Evolutionary conservation across 306 rosid genomes (phyloP).

Genomic region (Betula pendula): DNA sequence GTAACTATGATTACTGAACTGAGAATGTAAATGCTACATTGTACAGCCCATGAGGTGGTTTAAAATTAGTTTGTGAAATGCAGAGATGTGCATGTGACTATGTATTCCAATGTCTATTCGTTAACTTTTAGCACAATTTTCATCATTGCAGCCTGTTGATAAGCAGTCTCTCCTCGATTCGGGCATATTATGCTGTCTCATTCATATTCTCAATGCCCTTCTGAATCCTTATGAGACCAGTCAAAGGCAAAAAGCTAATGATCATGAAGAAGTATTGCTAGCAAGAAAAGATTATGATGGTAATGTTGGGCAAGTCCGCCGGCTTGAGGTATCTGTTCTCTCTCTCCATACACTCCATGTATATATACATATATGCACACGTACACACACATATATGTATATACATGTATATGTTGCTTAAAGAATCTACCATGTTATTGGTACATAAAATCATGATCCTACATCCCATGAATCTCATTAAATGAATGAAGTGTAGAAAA

Average conservation of each 20-base stretch:
- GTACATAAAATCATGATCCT: background rate
- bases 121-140: background rate
- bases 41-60: background rate
- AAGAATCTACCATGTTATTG: background rate
- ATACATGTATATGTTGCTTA: background rate
- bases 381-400: background rate
- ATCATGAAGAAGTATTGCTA: conserved; percentile 41
- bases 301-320: conserved; percentile 55
- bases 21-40: background rate
- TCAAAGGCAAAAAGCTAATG: conserved; percentile 45
- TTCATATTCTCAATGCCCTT: conserved; percentile 82
- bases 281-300: conserved; percentile 43
- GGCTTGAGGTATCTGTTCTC: conserved; percentile 73
- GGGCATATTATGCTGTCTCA: conserved; percentile 98
- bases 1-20: background rate
- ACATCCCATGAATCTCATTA: background rate
- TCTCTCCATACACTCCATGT: background rate
- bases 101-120: background rate
- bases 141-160: conserved; percentile 78
- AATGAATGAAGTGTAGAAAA: background rate
- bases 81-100: background rate
- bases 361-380: too few relatives aligned
- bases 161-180: conserved; percentile 99
- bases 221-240: conserved; percentile 70
- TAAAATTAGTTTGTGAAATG: background rate